Evolutionary conservation across 345 rosid genomes (phyloP), one percentile per base, ranked within the genome.

Genomic region (Hevea brasiliensis): DNA sequence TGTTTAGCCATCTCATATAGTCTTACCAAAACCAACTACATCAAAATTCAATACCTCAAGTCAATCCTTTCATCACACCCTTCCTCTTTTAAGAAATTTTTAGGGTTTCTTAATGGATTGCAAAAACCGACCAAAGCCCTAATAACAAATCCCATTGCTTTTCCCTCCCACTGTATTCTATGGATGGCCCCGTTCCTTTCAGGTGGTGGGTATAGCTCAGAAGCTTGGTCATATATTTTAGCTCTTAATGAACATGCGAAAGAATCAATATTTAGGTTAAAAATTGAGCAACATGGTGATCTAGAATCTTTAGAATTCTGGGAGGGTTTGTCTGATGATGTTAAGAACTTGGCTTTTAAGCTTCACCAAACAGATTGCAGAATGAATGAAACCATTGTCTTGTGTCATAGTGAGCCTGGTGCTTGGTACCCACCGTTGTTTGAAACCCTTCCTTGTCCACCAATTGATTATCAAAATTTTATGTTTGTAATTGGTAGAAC

Each of bases 181-280:
- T 93, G 97, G 94, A 91, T 91, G 96, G 96, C 94, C 51, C 95
- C 98, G 1, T 89, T 93, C 66, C 94, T 93, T 68, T 91, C 98
- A 3, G 91, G 97, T 58, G 98, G 98, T 74, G 96, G 98, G 71
- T 93, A 93, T 81, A 87, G 94, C 83, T 93, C 96, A 54, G 97
- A 93, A 74, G 88, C 97, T 40, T 91, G 92, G 94, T 90, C 96
- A 47, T 91, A 91, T 76, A 76, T 91, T 67, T 70, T 85, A 77
- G 87, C 94, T 17, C 87, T 93, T 47, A 66, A 26, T 41, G 72
- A 83, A 27, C 72, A 80, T 47, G 76, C 77, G 57, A 79, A 70
- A 68, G 63, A 61, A 77, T 84, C 89, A 6, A 78, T 62, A 8
- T 90, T 91, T 59, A 85, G 76, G 75, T 75, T 93, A 80, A 80